Percentiles rank a stretch among this genome's conserved stretches.
phyloP scores from a whole-genome alignment of 345 rosid genomes.

The Populus alba region DNA sequence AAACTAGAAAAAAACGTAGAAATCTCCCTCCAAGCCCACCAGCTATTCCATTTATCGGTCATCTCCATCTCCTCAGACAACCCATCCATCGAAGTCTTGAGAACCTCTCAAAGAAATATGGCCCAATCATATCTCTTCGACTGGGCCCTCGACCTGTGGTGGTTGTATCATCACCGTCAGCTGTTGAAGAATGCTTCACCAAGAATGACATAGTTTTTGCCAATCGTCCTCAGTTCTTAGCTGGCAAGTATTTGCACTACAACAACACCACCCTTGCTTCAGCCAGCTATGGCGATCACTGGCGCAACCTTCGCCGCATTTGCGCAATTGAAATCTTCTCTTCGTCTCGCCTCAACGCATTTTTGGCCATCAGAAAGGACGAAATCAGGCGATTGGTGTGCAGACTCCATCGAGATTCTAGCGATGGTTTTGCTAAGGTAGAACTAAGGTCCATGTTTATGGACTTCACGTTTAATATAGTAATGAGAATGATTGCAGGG shows the following conservation, averaged over 20 bases:
- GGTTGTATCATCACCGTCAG: conserved; percentile 32
- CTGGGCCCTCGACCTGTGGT: conserved; percentile 35
- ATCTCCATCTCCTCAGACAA: conserved; percentile 14
- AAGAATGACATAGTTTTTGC: conserved; percentile 49
- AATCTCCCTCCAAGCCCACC: conserved; percentile 16
- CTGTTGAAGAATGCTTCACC: conserved; percentile 50
- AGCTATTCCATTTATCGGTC: conserved; percentile 16
- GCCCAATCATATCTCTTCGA: conserved; percentile 36
- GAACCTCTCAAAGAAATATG: conserved; percentile 36
- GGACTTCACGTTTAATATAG: conserved; percentile 5
- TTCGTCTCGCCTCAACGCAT: conserved; percentile 24
- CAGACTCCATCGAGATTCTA: conserved; percentile 7
- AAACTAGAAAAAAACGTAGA: background rate
- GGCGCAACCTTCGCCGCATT: conserved; percentile 63
- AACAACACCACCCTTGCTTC: conserved; percentile 27
- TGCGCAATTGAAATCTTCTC: conserved; percentile 43
- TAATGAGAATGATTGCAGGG: conserved; percentile 14
- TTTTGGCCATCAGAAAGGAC: conserved; percentile 29
- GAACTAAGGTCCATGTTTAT: conserved; percentile 4
- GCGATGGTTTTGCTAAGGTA: conserved; percentile 1
- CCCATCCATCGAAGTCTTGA: conserved; percentile 21
- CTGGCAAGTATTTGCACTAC: conserved; percentile 36
- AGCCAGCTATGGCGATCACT: conserved; percentile 45
- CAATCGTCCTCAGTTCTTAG: conserved; percentile 41
- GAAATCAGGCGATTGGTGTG: conserved; percentile 36